Evolutionary conservation across 129 eudicot genomes (phyloP).

Genomic region (Centrapalus pauciflorus): DNA sequence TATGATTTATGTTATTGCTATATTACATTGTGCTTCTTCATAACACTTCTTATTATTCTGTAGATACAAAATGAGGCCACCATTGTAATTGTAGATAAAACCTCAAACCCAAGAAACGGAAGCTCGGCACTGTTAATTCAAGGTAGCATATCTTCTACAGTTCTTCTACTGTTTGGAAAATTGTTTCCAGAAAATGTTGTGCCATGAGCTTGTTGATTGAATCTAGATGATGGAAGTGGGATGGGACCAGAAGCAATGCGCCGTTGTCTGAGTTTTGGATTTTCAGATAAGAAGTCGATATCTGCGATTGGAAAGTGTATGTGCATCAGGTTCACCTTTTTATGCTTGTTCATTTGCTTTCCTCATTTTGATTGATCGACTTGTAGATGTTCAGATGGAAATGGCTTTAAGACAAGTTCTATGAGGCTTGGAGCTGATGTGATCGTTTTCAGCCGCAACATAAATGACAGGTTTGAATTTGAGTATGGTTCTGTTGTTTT

Average conservation of each 20-base stretch:
- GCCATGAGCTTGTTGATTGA: conserved; percentile 6
- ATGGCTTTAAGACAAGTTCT: conserved; percentile 92
- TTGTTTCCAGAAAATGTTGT: not conserved
- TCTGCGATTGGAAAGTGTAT: conserved; percentile 81
- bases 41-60: conserved; percentile 1
- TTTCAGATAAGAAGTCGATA: conserved; percentile 68
- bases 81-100: conserved; percentile 59
- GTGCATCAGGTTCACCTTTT: conserved; percentile 13
- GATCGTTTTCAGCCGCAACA: conserved; percentile 74
- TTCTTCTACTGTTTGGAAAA: too few relatives aligned
- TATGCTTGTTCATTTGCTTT: not conserved
- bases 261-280: conserved; percentile 83
- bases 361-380: conserved; percentile 12
- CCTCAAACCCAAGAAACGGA: conserved; percentile 60
- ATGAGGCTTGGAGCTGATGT: conserved; percentile 97
- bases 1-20: not conserved
- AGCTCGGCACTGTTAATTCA: conserved; percentile 65
- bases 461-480: conserved; percentile 43
- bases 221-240: conserved; percentile 85
- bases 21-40: not conserved
- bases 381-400: conserved; percentile 70
- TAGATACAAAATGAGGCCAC: conserved; percentile 90
- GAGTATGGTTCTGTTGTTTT: too few relatives aligned
- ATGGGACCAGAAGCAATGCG: conserved; percentile 91
- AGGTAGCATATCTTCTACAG: conserved; percentile 54